These are phyloP conservation scores for Botryobasidium botryosum DNA, from an alignment of 768 basidiomycete genomes.

Conservation along the genomic window DNA sequence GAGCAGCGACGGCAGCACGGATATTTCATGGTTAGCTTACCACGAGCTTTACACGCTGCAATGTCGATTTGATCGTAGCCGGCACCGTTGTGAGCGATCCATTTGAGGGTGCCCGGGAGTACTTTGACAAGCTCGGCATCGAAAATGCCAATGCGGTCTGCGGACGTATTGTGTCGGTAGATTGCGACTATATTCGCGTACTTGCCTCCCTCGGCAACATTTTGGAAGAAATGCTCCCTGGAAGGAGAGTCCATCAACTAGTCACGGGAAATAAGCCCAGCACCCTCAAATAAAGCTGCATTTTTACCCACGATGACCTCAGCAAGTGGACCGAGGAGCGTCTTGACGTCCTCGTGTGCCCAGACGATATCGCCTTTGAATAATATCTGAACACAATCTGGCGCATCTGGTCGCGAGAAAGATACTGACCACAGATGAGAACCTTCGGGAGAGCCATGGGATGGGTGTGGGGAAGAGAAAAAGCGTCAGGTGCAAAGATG, in stretches of 20 bases:
- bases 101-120: conserved; percentile 51
- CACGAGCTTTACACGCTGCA: conserved; percentile 47
- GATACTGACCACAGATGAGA: conserved; percentile 19
- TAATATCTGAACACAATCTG: not conserved
- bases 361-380: conserved; percentile 50
- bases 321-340: conserved; percentile 47
- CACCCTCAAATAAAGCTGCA: too few species aligned
- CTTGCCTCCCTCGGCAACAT: conserved; percentile 50
- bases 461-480: too few species aligned
- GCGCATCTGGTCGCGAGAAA: not conserved
- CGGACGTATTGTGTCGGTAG: conserved; percentile 59
- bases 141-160: conserved; percentile 51
- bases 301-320: conserved; percentile 68
- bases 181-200: conserved; percentile 59
- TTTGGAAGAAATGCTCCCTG: conserved; percentile 52
- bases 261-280: too few species aligned
- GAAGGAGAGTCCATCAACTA: conserved; percentile 40
- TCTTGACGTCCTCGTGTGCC: conserved; percentile 58
- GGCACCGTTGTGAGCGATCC: conserved; percentile 87
- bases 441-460: conserved; percentile 20
- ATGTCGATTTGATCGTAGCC: conserved; percentile 86
- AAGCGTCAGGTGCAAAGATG: too few species aligned
- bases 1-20: not conserved
- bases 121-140: conserved; percentile 60
- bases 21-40: conserved; percentile 22